Evolutionary conservation across 768 basidiomycete species (phyloP).

Genomic region (Mycena vulgaris): DNA sequence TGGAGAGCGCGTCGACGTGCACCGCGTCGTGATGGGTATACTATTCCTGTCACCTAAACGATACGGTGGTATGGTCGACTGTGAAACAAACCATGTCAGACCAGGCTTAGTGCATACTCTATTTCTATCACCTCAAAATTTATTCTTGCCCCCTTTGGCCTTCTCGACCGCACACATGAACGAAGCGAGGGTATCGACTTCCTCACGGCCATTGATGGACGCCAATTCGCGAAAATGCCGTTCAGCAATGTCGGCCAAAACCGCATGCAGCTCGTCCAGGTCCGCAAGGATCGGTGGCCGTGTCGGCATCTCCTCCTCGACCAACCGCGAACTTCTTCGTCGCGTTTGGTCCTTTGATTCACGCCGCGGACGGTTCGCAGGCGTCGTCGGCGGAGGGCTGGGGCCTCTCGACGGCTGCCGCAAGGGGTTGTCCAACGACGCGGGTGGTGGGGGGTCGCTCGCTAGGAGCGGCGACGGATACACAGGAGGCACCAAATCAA

Average conservation of each 20-base stretch:
- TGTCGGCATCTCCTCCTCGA: constrained; percentile 72
- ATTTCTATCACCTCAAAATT: constrained; percentile 29
- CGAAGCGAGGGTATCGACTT: constrained; percentile 85
- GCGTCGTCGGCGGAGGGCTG: constrained; percentile 66
- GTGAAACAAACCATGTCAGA: no score
- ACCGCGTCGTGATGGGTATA: no score
- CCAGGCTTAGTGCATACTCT: no score
- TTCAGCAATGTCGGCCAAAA: constrained; percentile 80
- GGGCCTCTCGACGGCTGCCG: constrained; percentile 64
- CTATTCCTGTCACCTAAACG: no score
- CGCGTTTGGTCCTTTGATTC: constrained; percentile 72
- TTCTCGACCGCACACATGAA: constrained; percentile 86
- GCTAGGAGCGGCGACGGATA: constrained; percentile 78
- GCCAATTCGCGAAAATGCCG: constrained; percentile 78
- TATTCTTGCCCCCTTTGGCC: constrained; percentile 55
- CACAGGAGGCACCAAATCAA: constrained; percentile 79
- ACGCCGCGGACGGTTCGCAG: constrained; percentile 81
- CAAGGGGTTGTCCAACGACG: constrained; percentile 66
- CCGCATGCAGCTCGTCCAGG: constrained; percentile 73
- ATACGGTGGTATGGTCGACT: no score
- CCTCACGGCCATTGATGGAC: constrained; percentile 69
- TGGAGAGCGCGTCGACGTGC: background rate
- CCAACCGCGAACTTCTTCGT: constrained; percentile 78
- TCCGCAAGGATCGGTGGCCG: constrained; percentile 82
- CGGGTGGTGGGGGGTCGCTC: constrained; percentile 81